Evolutionary conservation across 176 grass and related monocot species (phyloP).

Genomic region (Areca catechu): DNA sequence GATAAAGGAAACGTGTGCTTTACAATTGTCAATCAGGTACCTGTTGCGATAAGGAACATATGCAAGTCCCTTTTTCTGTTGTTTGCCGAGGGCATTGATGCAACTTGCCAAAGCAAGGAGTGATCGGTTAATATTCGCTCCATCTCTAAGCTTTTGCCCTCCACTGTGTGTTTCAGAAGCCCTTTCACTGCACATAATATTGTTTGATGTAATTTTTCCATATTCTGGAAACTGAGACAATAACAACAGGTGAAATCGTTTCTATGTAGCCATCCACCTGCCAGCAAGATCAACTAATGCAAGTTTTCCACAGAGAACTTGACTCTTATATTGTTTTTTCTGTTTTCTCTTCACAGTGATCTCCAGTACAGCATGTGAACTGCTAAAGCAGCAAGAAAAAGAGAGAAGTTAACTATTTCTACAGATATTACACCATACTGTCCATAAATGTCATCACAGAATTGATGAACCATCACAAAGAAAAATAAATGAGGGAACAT

Average conservation of each 20-base stretch:
- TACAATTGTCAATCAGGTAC: slow-evolving; percentile 19
- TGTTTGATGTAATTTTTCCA: slow-evolving; percentile 1
- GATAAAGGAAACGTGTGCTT: slow-evolving; percentile 6
- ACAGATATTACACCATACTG: no score
- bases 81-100: slow-evolving; percentile 98
- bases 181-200: slow-evolving; percentile 66
- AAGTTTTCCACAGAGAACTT: slow-evolving; percentile 94
- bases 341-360: slow-evolving; percentile 94
- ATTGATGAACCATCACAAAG: no score
- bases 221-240: not conserved
- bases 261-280: slow-evolving; percentile 28
- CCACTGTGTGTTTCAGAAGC: slow-evolving; percentile 83
- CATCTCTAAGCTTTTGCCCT: slow-evolving; percentile 98
- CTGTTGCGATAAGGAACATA: slow-evolving; percentile 99
- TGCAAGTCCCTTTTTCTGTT: slow-evolving; percentile 97
- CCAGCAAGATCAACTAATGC: slow-evolving; percentile 99
- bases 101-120: slow-evolving; percentile 96
- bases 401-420: not conserved
- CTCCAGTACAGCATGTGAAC: slow-evolving; percentile 95
- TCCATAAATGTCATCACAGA: no score
- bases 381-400: slow-evolving; percentile 17
- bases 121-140: slow-evolving; percentile 90
- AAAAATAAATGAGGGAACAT: no score
- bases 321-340: slow-evolving; percentile 74
- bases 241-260: no score